Percentiles rank a stretch among this genome's conserved stretches.
Conservation (phyloP, 1,139 yeast genomes). For the Suhomyces yuchorum region DNA sequence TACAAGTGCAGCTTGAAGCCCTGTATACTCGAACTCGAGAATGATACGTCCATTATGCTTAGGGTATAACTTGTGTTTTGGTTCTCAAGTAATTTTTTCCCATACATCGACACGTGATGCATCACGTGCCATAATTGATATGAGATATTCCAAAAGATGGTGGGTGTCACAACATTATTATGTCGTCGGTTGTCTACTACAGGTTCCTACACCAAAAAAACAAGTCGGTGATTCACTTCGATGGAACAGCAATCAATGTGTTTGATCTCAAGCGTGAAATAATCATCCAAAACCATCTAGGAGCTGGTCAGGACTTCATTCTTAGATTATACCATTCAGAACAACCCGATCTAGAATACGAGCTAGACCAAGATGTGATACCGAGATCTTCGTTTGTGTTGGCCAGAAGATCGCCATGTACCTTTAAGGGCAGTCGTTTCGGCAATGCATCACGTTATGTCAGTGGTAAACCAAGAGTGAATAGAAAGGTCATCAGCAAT, state of each 20-base stretch:
- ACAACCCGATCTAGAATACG: conserved; percentile 80
- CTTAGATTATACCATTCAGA: conserved; percentile 60
- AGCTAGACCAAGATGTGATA: conserved; percentile 85
- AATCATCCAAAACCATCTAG: conserved; percentile 75
- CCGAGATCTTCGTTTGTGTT: conserved; percentile 85
- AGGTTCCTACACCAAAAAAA: conserved; percentile 83
- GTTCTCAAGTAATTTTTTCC: conserved; percentile 3
- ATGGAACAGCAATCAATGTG: conserved; percentile 94
- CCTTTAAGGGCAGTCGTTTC: conserved; percentile 57
- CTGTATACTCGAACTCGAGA: conserved; percentile 24
- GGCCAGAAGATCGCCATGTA: conserved; percentile 78
- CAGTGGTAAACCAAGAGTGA: conserved; percentile 76
- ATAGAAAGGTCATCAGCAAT: conserved; percentile 38
- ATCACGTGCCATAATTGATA: not conserved
- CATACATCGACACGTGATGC: not conserved
- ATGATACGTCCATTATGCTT: conserved; percentile 21
- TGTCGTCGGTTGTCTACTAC: conserved; percentile 92
- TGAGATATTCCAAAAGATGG: not conserved
- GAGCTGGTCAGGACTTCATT: conserved; percentile 84
- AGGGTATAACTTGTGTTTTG: conserved; percentile 6
- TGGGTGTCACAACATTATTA: conserved; percentile 23
- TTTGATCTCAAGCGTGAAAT: conserved; percentile 93
- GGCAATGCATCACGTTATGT: conserved; percentile 77
- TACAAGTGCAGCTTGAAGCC: conserved; percentile 31
- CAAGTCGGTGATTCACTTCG: conserved; percentile 80